Evolutionary conservation across 768 basidiomycete species (phyloP), one percentile per base, ranked within the genome.

Genomic region (Strobilomyces dryophilus): DNA sequence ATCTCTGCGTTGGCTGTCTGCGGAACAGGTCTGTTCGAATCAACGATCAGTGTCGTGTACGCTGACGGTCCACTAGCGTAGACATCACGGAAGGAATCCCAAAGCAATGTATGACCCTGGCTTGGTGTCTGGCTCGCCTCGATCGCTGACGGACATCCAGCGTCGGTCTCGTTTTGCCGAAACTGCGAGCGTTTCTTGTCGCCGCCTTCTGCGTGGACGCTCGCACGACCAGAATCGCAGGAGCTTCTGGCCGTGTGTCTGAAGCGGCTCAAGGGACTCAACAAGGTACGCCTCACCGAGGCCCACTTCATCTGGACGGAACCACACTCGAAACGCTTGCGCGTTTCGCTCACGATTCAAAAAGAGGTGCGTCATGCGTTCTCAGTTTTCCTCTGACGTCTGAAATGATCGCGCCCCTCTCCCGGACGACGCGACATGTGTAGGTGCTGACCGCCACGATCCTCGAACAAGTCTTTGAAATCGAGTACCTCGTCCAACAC

Each of bases 261-360:
- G 53, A 92, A 90, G 68, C 95, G 95, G 70, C 83, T 98, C 62
- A 95, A 95, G 66, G 94, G 94, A 3, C 76, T 98, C 21, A 87
- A 84, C 62, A 95, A 92, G 76, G 93, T 98, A 26, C 89, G 95
- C 45, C 73, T 99, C 40, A 95, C 97, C n/a, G 95, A 98, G 57
- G 97, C 97, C 2, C 91, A 93, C 58, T 98, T 98, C 70, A 92
- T 98, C 64, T 99, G 97, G 97, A 99, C 97, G 20, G 97, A 99
- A 66, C 97, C 97, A 3, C 95, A 99, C 73, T 94, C 91, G 36
- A 94, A 95, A 66, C 81, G 97, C 35, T 69, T 98, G 56, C 82
- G 92, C 44, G 84, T 99, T 51, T 95, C 95, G 49, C 74, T 99
- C 62, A 97, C 95, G 0, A 94, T 99, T 56, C 97, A 99, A 74